These are phyloP conservation scores for Parietaria judaica DNA, from an alignment of 306 rosid species.

Conservation along the genomic window DNA sequence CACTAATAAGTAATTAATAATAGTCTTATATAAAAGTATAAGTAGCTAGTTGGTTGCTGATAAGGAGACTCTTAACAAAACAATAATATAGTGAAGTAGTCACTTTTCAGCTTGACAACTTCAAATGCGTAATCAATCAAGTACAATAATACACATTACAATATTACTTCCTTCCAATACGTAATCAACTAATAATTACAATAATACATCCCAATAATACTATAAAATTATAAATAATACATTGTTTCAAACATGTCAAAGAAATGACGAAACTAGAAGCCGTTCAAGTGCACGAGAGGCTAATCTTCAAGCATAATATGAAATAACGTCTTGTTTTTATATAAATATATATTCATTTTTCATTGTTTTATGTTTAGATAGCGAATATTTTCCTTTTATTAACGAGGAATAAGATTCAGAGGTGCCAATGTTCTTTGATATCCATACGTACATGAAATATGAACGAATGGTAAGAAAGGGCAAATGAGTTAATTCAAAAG, in stretches of 20 bases:
- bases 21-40: background rate
- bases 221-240: too few relatives aligned
- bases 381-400: constrained; percentile 1
- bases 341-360: background rate
- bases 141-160: too few relatives aligned
- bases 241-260: background rate
- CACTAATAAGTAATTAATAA: background rate
- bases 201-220: too few relatives aligned
- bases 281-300: background rate
- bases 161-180: too few relatives aligned
- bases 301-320: constrained; percentile 1
- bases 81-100: background rate
- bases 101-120: background rate
- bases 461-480: background rate
- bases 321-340: background rate
- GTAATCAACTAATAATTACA: too few relatives aligned
- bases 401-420: constrained; percentile 3
- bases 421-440: background rate
- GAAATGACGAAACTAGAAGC: background rate
- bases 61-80: background rate
- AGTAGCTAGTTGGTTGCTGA: background rate
- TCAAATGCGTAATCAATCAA: background rate
- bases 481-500: background rate
- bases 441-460: background rate
- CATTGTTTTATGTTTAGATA: background rate